phyloP scores from a whole-genome alignment of 2,329 filamentous ascomycete genomes.

The Reticulascus tulasneorum region DNA sequence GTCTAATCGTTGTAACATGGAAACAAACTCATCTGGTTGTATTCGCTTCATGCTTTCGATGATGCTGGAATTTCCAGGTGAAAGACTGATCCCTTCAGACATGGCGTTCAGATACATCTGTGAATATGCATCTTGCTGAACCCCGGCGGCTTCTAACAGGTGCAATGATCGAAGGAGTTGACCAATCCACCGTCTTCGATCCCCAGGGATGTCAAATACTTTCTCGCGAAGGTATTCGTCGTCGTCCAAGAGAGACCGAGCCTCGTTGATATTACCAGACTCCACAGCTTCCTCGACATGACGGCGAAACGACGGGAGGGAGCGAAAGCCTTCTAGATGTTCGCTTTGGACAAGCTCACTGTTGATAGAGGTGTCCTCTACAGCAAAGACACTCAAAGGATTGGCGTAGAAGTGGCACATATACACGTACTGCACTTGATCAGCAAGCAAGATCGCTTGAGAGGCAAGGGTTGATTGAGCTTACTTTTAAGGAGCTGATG shows the following conservation, averaged over 20 bases:
- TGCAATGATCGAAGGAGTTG: conserved; percentile 46
- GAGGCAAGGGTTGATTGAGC: conserved; percentile 3
- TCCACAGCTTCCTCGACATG: conserved; percentile 46
- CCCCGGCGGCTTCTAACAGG: conserved; percentile 35
- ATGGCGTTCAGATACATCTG: conserved; percentile 60
- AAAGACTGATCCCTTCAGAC: conserved; percentile 46
- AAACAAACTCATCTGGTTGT: conserved; percentile 44
- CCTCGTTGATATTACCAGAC: conserved; percentile 33
- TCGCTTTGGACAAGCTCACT: conserved; percentile 46
- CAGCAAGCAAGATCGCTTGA: conserved; percentile 1
- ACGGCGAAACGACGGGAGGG: conserved; percentile 64
- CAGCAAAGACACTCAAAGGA: conserved; percentile 60
- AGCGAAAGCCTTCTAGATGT: conserved; percentile 65
- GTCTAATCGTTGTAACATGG: conserved; percentile 39
- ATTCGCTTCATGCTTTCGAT: conserved; percentile 58
- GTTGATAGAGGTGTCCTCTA: conserved; percentile 17
- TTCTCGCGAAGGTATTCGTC: conserved; percentile 50
- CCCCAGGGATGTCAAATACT: conserved; percentile 27
- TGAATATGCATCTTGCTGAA: conserved; percentile 39
- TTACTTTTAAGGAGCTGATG: conserved; percentile 63
- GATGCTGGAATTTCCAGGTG: conserved; percentile 49
- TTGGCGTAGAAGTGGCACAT: conserved; percentile 87
- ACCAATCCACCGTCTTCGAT: conserved; percentile 33
- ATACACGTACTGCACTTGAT: conserved; percentile 62
- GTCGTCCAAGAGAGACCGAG: conserved; percentile 55